Conservation (phyloP, 1,284 basidiomycete species). For the Pseudozyma tsukubaensis region DNA sequence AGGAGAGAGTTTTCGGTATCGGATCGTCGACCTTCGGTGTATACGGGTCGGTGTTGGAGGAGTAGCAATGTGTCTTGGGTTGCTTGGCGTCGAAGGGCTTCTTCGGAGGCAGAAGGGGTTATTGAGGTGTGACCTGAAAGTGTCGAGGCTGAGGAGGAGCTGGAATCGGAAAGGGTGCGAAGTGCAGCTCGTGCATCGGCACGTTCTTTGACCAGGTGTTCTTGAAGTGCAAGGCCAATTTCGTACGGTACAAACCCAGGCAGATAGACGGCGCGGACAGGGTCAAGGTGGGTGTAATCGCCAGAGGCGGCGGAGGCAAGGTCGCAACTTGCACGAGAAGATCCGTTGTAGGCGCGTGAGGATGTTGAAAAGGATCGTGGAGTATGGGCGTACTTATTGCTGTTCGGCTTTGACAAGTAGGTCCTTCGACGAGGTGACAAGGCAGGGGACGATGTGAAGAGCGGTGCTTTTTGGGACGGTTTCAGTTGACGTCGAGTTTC, state of each 20-base stretch:
- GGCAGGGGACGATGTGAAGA: neutral
- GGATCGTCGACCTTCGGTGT: slow-evolving; percentile 85
- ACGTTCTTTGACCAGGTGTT: slow-evolving; percentile 59
- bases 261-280: slow-evolving; percentile 47
- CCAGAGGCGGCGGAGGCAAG: slow-evolving; percentile 20
- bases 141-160: slow-evolving; percentile 76
- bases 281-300: slow-evolving; percentile 28
- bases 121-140: slow-evolving; percentile 71
- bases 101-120: slow-evolving; percentile 72
- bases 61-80: slow-evolving; percentile 72
- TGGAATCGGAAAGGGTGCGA: slow-evolving; percentile 79
- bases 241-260: slow-evolving; percentile 64
- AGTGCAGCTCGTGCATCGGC: slow-evolving; percentile 70
- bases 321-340: slow-evolving; percentile 11
- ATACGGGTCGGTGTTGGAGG: slow-evolving; percentile 87
- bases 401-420: neutral
- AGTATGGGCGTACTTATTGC: neutral
- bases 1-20: slow-evolving; percentile 73
- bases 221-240: slow-evolving; percentile 61
- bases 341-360: neutral
- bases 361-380: slow-evolving; percentile 21
- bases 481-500: neutral
- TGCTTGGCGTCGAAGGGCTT: slow-evolving; percentile 61
- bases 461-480: neutral
- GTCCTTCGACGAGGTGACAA: slow-evolving; percentile 18